A percentile compares a stretch with the other conserved stretches of the same genome.
phyloP scores from a whole-genome alignment of 1,284 basidiomycete genomes.

The Uromyces viciae-fabae region DNA sequence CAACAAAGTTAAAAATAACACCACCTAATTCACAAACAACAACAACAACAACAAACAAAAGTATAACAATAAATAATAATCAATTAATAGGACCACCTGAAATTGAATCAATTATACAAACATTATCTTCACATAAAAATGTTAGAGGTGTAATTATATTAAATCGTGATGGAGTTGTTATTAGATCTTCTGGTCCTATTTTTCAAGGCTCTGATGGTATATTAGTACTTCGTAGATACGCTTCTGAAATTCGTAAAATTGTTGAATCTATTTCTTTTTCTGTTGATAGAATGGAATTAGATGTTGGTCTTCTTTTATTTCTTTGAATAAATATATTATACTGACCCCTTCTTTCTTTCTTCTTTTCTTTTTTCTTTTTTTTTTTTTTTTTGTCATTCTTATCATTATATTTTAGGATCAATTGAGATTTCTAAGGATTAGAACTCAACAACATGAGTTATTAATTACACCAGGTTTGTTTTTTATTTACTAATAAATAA shows the following conservation, averaged over 20 bases:
- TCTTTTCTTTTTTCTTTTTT: not conserved
- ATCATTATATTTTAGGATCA: constrained; percentile 64
- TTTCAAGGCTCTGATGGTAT: constrained; percentile 29
- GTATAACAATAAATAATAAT: too few relatives aligned
- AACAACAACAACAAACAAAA: too few relatives aligned
- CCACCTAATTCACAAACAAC: too few relatives aligned
- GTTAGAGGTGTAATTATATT: constrained; percentile 38
- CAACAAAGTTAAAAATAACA: too few relatives aligned
- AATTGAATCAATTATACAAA: constrained; percentile 29
- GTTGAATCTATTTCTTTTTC: constrained; percentile 21
- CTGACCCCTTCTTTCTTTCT: not conserved
- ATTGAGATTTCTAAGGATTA: constrained; percentile 79
- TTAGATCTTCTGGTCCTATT: constrained; percentile 22
- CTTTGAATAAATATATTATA: too few relatives aligned
- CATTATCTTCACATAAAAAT: constrained; percentile 28
- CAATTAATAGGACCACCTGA: constrained; percentile 26
- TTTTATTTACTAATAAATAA: not conserved
- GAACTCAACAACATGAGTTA: constrained; percentile 83
- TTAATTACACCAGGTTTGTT: constrained; percentile 84
- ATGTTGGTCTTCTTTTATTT: constrained; percentile 3
- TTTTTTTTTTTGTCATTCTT: constrained; percentile 21
- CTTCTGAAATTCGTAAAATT: constrained; percentile 12
- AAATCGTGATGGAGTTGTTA: constrained; percentile 21
- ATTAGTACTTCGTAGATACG: constrained; percentile 17
- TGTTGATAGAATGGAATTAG: constrained; percentile 32